phyloP scores from a whole-genome alignment of 1,284 basidiomycete genomes.

The Taiwanofungus camphoratus region DNA sequence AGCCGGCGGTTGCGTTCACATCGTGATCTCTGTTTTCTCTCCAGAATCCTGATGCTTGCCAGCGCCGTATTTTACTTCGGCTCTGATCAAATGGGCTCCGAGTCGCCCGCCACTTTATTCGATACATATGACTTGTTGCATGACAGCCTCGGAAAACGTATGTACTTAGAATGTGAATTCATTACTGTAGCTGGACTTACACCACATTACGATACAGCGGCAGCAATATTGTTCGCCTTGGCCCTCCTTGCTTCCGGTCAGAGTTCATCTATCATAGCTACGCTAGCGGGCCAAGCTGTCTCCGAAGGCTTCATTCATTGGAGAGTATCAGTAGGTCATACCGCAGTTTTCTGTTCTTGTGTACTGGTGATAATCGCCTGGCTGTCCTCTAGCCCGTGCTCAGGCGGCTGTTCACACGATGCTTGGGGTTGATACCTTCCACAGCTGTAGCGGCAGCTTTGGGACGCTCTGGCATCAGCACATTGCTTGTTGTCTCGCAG shows the following conservation, averaged over 20 bases:
- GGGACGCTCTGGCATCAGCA: constrained; percentile 74
- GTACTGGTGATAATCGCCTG: constrained; percentile 6
- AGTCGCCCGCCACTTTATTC: constrained; percentile 68
- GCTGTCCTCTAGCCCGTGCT: constrained; percentile 55
- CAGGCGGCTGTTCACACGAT: constrained; percentile 79
- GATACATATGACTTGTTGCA: constrained; percentile 77
- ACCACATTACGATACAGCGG: constrained; percentile 34
- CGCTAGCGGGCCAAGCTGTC: constrained; percentile 89
- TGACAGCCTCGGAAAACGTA: constrained; percentile 61
- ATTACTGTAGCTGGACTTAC: neutral
- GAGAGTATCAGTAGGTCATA: constrained; percentile 66
- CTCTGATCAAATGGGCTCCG: constrained; percentile 22
- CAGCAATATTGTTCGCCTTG: constrained; percentile 82
- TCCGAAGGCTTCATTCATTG: constrained; percentile 93
- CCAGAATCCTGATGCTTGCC: constrained; percentile 65
- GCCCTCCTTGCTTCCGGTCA: constrained; percentile 85
- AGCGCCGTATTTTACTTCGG: constrained; percentile 73
- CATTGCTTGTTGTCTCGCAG: constrained; percentile 83
- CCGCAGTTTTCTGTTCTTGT: neutral
- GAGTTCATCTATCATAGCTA: constrained; percentile 90
- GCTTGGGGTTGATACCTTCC: constrained; percentile 84
- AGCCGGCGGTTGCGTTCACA: too few relatives aligned
- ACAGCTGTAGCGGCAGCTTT: constrained; percentile 73
- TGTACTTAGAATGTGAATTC: constrained; percentile 19
- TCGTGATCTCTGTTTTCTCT: constrained; percentile 5